Evolutionary conservation across 2,329 filamentous ascomycete genomes (phyloP).

Genomic region (Leptoxyphium fumago): DNA sequence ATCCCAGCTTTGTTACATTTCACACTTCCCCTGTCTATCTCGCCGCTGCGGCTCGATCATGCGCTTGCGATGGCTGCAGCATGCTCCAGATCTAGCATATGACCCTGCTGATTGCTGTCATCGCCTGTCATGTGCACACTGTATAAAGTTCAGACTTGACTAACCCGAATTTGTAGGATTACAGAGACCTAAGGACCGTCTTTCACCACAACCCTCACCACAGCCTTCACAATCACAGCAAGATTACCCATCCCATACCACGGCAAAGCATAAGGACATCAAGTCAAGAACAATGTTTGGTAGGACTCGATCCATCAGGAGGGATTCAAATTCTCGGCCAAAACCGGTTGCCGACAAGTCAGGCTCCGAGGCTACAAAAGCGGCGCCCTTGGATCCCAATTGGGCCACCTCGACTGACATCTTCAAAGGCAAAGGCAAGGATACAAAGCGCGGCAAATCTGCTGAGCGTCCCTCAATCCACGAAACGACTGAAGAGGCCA

Average conservation of each 20-base stretch:
- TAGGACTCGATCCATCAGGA: constrained; percentile 13
- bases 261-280: constrained; percentile 11
- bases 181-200: not conserved
- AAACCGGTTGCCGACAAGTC: constrained; percentile 8
- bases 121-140: too few relatives aligned
- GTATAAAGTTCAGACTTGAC: too few relatives aligned
- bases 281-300: constrained; percentile 10
- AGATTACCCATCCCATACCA: constrained; percentile 15
- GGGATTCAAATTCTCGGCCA: constrained; percentile 16
- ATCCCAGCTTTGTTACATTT: too few relatives aligned
- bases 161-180: not conserved
- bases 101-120: too few relatives aligned
- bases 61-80: too few relatives aligned
- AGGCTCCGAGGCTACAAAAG: constrained; percentile 10
- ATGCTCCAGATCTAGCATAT: too few relatives aligned
- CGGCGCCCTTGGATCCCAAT: constrained; percentile 14
- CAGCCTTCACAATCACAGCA: constrained; percentile 5
- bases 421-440: constrained; percentile 10
- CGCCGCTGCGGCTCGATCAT: too few relatives aligned
- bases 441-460: constrained; percentile 17
- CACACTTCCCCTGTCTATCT: too few relatives aligned
- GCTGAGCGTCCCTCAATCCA: constrained; percentile 13
- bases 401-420: constrained; percentile 12
- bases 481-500: not conserved
- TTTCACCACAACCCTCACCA: not conserved